Conservation (phyloP, 1,284 basidiomycete genomes). For the Ustilago nuda region DNA sequence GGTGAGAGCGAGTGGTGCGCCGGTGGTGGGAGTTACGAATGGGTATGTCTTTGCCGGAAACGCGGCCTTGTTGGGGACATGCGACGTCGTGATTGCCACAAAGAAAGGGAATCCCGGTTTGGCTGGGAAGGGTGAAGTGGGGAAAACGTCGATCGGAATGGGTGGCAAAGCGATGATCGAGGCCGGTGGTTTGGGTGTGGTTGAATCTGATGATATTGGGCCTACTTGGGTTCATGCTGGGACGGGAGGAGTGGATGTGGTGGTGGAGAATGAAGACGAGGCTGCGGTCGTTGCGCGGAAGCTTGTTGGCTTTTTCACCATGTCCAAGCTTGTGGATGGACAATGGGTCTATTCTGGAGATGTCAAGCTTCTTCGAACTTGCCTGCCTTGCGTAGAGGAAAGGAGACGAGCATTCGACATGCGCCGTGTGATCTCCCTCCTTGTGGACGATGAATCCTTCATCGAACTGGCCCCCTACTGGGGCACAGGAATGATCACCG, state of each 20-base stretch:
- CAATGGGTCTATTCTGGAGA: constrained; percentile 36
- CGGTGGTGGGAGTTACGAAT: constrained; percentile 47
- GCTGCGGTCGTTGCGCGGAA: constrained; percentile 29
- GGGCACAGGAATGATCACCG: constrained; percentile 48
- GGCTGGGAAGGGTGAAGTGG: constrained; percentile 8
- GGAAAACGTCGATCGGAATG: constrained; percentile 50
- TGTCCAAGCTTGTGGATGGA: constrained; percentile 11
- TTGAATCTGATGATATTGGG: constrained; percentile 49
- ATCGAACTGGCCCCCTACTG: constrained; percentile 46
- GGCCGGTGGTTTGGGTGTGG: constrained; percentile 49
- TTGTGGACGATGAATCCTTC: constrained; percentile 50
- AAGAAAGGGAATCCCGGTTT: constrained; percentile 13
- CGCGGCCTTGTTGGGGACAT: constrained; percentile 53
- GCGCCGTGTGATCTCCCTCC: constrained; percentile 35
- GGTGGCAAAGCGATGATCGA: constrained; percentile 58
- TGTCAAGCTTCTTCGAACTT: constrained; percentile 26
- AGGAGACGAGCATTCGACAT: constrained; percentile 54
- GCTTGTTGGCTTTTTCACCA: constrained; percentile 41
- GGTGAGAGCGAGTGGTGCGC: constrained; percentile 44
- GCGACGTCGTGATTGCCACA: constrained; percentile 53
- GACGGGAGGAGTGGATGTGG: constrained; percentile 50
- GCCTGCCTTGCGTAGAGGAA: constrained; percentile 31
- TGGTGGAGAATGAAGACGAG: constrained; percentile 41
- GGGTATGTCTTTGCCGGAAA: constrained; percentile 59
- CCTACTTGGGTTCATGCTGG: constrained; percentile 30